Evolutionary conservation across 768 basidiomycete species (phyloP).

Genomic region (Stropharia rugosoannulata): DNA sequence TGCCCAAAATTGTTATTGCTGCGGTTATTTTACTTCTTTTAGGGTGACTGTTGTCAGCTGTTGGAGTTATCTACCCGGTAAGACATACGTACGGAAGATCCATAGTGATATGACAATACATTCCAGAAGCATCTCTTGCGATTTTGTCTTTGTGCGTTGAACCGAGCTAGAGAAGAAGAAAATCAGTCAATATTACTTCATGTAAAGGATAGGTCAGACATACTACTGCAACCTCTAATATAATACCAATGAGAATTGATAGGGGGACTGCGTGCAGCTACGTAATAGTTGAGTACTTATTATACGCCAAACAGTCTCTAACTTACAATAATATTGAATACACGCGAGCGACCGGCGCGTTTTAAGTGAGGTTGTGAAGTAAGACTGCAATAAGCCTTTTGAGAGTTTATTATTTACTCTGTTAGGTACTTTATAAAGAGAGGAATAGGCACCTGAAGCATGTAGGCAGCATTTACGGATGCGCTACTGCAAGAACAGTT

Average conservation of each 20-base stretch:
- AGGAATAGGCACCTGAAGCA: neutral
- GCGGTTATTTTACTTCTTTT: conserved; percentile 1
- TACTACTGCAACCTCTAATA: neutral
- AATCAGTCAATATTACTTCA: neutral
- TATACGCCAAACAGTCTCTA: neutral
- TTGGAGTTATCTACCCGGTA: neutral
- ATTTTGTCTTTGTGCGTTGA: neutral
- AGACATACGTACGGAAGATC: neutral
- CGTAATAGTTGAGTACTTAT: neutral
- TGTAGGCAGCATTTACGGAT: neutral
- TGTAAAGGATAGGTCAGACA: neutral
- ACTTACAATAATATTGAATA: neutral
- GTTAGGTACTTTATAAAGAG: neutral
- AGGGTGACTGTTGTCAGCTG: too few species aligned
- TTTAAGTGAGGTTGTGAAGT: neutral
- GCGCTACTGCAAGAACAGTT: neutral
- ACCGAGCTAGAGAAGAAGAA: neutral
- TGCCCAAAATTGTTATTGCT: neutral
- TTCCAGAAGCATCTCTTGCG: conserved; percentile 1
- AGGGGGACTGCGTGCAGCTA: neutral
- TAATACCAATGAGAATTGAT: neutral
- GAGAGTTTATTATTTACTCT: neutral
- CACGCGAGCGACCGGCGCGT: neutral
- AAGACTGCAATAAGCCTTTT: neutral
- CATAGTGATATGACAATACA: conserved; percentile 5